Evolutionary conservation across 176 grass and related monocot genomes (phyloP), one percentile per base, ranked within the genome.

Genomic region (Poa annua): DNA sequence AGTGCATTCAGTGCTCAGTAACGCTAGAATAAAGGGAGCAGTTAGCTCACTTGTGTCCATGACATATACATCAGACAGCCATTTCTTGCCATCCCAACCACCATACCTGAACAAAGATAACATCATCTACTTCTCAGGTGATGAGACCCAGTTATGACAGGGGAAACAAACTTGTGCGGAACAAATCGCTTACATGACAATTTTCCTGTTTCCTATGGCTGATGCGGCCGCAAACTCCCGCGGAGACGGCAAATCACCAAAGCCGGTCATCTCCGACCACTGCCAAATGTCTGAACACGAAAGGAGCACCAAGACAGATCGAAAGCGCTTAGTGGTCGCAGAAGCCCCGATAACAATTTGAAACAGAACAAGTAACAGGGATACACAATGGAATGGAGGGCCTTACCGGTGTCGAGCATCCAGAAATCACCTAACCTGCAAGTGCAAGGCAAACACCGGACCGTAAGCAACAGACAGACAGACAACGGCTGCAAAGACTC

Each of bases 71-170:
- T 98, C 96, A 19, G 91, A 93, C 38, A 95, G 77, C 96, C 96
- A 98, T 44, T 92, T 98, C 90, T 98, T 98, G 44, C 92, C 92
- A 90, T 98, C 96, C 96, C 92, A 95, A 39, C 96, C 96, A 66
- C 96, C 96, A 84, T 92, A 88, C 92, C 91, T 95, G 85, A 77
- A 91, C 61, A 84, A 55, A 57, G 21, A 75, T 42, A 59, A 64
- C 35, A 55, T 0, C 91, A 79, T 32, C 25, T 66, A 80, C 48
- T 55, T 76, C 51, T 19, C 11, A 78, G 44, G 44, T 78, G 14
- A 81, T 72, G 52, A 38, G 15, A 80, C 4, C 8, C 20, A 26
- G 3, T 41, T 66, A 83, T 19, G 24, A 61, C 14, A 67, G 15
- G 44, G n/a, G 14, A 11, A 12, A 25, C 59, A 11, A 12, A 25